Evolutionary conservation across 2,329 filamentous ascomycete species (phyloP), one percentile per base, ranked within the genome.

Genomic region (Aureobasidium sp.): DNA sequence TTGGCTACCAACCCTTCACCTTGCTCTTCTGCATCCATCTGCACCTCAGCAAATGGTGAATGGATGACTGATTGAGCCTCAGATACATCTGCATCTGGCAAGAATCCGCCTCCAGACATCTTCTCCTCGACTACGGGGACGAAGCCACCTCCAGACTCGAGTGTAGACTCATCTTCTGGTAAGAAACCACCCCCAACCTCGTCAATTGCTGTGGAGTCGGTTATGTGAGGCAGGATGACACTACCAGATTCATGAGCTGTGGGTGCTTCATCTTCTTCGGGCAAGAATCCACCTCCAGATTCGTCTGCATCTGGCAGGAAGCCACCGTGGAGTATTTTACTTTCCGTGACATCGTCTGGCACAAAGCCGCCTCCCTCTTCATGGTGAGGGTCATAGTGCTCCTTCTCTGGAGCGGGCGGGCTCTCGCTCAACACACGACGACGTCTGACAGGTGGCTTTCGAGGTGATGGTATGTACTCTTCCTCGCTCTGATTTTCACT

Each of bases 131-230:
- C 37, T 58, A 64, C 63, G 7, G 53, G 42, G 35, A 67, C 24
- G 27, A 67, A 64, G 4, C 66, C 68, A 15, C 66, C 68, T 7
- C 60, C 62, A 31, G 40, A 45, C 14, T 65, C 56, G 17, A 35
- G 9, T 8, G 53, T 24, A 17, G 35, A 8, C 9, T 44, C 45
- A 37, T 50, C 71, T 27, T 72, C 72, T 31, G 63, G 62, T n/a
- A 68, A 48, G 61, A 69, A 69, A 14, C 66, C 69, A 45, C 67
- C 63, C 75, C 76, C 70, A 22, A 70, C 17, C 5, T 47, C 39
- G 3, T 17, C 6, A 45, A 14, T 17, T 15, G 27, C 4, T 15
- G 15, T 19, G 11, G 31, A 7, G 6, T 35, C 33, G 47, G 50
- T 64, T 15, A 67, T 60, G 5, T 63, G 67, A 48, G 27, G 29